phyloP scores from a whole-genome alignment of 2,329 filamentous ascomycete genomes.

The Zymoseptoria ardabiliae region DNA sequence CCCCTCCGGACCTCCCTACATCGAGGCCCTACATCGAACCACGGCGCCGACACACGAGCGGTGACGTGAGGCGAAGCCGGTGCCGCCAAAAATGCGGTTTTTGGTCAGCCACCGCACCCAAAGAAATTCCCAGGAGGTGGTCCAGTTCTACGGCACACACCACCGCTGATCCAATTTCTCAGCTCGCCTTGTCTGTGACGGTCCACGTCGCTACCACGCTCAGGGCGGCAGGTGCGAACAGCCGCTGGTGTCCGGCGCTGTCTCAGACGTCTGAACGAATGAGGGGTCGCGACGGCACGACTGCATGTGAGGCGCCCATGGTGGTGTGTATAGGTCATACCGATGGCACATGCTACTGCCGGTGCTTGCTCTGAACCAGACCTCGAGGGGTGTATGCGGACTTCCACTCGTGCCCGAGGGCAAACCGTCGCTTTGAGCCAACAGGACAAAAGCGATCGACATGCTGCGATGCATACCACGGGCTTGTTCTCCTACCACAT shows the following conservation, averaged over 20 bases:
- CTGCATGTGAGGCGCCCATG: not conserved
- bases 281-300: not conserved
- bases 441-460: not conserved
- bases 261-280: not conserved
- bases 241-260: not conserved
- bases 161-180: not conserved
- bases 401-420: not conserved
- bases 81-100: not conserved
- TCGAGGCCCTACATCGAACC: not conserved
- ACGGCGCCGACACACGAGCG: not conserved
- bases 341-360: not conserved
- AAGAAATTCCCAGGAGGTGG: not conserved
- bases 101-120: not conserved
- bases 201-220: not conserved
- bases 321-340: not conserved
- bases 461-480: not conserved
- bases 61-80: not conserved
- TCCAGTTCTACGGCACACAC: not conserved
- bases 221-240: not conserved
- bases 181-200: not conserved
- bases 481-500: not conserved
- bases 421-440: not conserved
- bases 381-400: not conserved
- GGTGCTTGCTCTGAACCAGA: not conserved
- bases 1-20: not conserved